These are phyloP conservation scores for Cytospora leucostoma DNA, from an alignment of 2,329 filamentous ascomycete genomes.

Conservation along the genomic window DNA sequence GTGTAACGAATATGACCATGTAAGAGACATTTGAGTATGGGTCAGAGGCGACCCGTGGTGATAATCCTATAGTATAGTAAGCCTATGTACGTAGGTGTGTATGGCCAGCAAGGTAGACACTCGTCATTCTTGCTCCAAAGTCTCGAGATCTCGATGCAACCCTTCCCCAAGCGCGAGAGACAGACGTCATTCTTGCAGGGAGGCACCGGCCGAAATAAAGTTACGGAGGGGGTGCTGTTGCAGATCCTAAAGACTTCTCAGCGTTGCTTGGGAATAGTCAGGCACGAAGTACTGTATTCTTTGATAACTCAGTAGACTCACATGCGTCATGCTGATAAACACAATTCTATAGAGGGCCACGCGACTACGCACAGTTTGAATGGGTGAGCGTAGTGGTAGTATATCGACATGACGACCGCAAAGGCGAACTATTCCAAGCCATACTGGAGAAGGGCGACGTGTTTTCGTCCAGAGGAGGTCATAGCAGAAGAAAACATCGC, in stretches of 20 bases:
- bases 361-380: background rate
- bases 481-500: too few relatives aligned
- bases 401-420: background rate
- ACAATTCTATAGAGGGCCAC: background rate
- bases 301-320: background rate
- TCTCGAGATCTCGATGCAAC: background rate
- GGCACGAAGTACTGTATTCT: background rate
- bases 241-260: background rate
- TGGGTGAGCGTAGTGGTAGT: background rate
- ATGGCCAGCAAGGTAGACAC: background rate
- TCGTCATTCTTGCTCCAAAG: constrained; percentile 1
- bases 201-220: constrained; percentile 4
- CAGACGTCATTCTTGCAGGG: constrained; percentile 18
- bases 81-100: background rate
- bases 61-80: background rate
- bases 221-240: constrained; percentile 9
- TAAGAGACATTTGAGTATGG: background rate
- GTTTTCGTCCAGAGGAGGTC: too few relatives aligned
- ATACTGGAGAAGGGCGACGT: background rate
- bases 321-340: constrained; percentile 13
- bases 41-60: background rate
- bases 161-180: background rate
- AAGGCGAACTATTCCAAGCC: background rate
- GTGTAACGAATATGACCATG: background rate
- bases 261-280: background rate